Evolutionary conservation across 352 stramenopile genomes (phyloP), one percentile per base, ranked within the genome.

Genomic region (Phytophthora fragariaefolia): DNA sequence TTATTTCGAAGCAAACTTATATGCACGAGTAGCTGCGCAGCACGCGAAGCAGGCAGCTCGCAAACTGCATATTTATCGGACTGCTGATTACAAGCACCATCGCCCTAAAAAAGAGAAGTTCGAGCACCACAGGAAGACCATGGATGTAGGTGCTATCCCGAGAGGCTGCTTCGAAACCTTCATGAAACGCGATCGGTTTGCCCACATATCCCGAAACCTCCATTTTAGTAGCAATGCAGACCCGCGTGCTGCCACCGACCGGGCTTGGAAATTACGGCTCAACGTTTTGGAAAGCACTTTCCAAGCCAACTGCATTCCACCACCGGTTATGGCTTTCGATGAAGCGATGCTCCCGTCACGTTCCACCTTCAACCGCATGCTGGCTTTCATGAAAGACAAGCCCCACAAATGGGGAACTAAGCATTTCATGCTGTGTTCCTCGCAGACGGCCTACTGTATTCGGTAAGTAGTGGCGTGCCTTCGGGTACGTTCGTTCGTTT

Each of bases 161-260:
- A 28, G 28, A 7, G 68, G 57, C 1, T 53, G 51, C 17, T 74
- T 74, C n/a, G 55, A 56, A 0, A 15, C 40, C 9, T 69, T 57
- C 22, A 64, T 74, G 47, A 5, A 22, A 2, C 38, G 64, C 6
- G 50, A 68, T 13, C 28, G 47, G 10, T 73, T 73, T 28, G 60
- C 52, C 27, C 23, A 64, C 1, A 3, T 73, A 0, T 60, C 49
- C 3, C 8, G 43, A 4, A 69, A 56, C 10, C 45, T 69, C 13
- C 58, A 64, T 40, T 73, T 69, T 28, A 63, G 47, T n/a, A 22
- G 27, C 22, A 58, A 71, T 10, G 8, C 4, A 3, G 49, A 66
- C 17, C 0, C 15, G 28, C 32, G 13, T 6, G 43, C 24, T 4
- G 5, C 8, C 3, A n/a, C 10, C 3, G 52, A 63, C 36, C n/a